These are phyloP conservation scores for Albatrellus sp. DNA, from an alignment of 1,284 basidiomycete species.

Conservation along the genomic window DNA sequence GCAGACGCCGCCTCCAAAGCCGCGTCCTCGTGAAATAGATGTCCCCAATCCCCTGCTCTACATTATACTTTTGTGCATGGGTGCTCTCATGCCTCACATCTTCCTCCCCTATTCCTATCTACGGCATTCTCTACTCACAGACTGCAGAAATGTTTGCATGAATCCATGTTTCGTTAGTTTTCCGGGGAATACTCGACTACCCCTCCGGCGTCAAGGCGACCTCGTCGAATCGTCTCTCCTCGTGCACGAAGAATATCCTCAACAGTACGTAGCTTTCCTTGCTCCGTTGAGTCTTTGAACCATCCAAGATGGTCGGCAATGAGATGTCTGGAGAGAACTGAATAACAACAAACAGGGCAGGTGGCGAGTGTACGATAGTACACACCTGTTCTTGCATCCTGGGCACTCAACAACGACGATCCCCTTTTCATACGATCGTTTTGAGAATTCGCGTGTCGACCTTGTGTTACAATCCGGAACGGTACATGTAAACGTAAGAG, in stretches of 20 bases:
- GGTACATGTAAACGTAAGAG: slow-evolving; percentile 84
- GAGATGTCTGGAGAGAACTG: slow-evolving; percentile 43
- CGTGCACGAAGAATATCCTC: slow-evolving; percentile 71
- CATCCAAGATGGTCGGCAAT: slow-evolving; percentile 90
- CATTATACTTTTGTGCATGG: too few relatives aligned
- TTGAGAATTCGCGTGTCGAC: slow-evolving; percentile 83
- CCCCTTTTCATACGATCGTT: slow-evolving; percentile 74
- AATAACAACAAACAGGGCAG: background rate
- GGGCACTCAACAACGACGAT: slow-evolving; percentile 92
- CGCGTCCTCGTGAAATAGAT: slow-evolving; percentile 11
- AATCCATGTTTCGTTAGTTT: slow-evolving; percentile 4
- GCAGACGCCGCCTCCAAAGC: slow-evolving; percentile 12
- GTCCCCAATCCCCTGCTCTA: background rate
- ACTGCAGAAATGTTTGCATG: background rate
- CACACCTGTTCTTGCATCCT: slow-evolving; percentile 77
- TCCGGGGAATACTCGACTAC: slow-evolving; percentile 26
- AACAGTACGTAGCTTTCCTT: slow-evolving; percentile 63
- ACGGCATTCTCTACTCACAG: too few relatives aligned
- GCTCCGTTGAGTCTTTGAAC: slow-evolving; percentile 75
- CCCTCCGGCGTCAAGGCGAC: slow-evolving; percentile 33
- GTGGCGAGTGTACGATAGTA: slow-evolving; percentile 2
- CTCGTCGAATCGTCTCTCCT: slow-evolving; percentile 65
- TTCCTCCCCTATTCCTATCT: too few relatives aligned
- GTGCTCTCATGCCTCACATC: too few relatives aligned
- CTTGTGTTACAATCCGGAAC: slow-evolving; percentile 68